Conservation (phyloP, 805 yeast genomes). For the Kodamaea lidongshanica region DNA sequence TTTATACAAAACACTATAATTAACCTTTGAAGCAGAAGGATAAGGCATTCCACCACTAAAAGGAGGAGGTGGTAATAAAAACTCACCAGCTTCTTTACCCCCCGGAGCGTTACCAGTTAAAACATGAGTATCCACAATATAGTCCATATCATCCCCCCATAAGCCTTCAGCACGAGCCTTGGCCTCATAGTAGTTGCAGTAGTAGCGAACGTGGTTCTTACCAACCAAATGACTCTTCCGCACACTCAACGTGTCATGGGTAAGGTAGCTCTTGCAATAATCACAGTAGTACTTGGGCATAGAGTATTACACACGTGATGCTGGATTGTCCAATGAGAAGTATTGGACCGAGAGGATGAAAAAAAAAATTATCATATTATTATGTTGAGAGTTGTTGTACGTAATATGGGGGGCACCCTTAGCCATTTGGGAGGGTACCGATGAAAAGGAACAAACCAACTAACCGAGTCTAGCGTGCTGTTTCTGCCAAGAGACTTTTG, state of each 20-base stretch:
- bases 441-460: too few relatives aligned
- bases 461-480: conserved; percentile 22
- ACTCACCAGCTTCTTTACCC: conserved; percentile 9
- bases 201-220: conserved; percentile 63
- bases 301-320: too few relatives aligned
- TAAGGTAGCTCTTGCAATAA: conserved; percentile 74
- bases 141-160: conserved; percentile 26
- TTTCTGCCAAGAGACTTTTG: conserved; percentile 36
- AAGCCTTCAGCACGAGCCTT: conserved; percentile 27
- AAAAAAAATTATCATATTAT: too few relatives aligned
- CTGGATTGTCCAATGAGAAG: too few relatives aligned
- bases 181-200: conserved; percentile 66
- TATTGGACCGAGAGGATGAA: too few relatives aligned
- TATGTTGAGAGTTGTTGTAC: too few relatives aligned
- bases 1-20: conserved; percentile 20
- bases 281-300: conserved; percentile 80
- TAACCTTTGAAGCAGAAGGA: conserved; percentile 30
- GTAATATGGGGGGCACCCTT: too few relatives aligned
- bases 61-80: conserved; percentile 30
- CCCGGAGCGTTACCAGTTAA: conserved; percentile 32
- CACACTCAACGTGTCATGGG: conserved; percentile 86
- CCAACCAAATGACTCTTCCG: conserved; percentile 76
- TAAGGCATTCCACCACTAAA: conserved; percentile 23
- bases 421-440: too few relatives aligned
- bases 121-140: conserved; percentile 30